These are phyloP conservation scores for Rhododendron ovatum DNA, from an alignment of 148 eudicot genomes.

Conservation along the genomic window DNA sequence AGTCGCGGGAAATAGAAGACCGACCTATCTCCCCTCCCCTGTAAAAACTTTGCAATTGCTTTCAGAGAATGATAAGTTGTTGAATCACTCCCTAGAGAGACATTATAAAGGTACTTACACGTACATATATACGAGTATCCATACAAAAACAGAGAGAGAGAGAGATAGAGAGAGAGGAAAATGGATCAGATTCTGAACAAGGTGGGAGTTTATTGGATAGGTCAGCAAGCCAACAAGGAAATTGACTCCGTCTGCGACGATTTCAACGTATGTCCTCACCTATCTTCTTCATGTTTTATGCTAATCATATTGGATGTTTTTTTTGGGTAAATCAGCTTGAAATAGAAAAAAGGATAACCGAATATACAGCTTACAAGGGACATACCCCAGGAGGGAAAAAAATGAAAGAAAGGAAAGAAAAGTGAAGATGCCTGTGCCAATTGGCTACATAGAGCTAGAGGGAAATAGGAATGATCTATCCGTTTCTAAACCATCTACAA, in stretches of 20 bases:
- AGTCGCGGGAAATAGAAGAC: conserved; percentile 1
- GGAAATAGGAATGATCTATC: too few species aligned
- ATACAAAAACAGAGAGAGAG: not conserved
- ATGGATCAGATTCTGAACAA: conserved; percentile 82
- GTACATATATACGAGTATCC: not conserved
- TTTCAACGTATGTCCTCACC: conserved; percentile 45
- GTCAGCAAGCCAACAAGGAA: conserved; percentile 72
- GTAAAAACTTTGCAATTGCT: not conserved
- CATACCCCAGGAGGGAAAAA: too few species aligned
- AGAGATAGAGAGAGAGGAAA: not conserved
- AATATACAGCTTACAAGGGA: too few species aligned
- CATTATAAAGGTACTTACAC: not conserved
- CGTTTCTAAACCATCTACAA: too few species aligned
- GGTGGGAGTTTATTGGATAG: conserved; percentile 79
- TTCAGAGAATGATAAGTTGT: too few species aligned
- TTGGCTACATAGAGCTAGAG: too few species aligned
- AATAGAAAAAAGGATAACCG: too few species aligned
- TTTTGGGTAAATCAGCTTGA: too few species aligned
- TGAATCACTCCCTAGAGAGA: too few species aligned
- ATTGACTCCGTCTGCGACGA: conserved; percentile 68
- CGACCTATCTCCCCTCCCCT: not conserved
- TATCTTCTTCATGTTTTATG: not conserved
- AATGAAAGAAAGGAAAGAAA: too few species aligned
- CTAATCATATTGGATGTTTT: not conserved
- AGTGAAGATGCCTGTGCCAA: too few species aligned